A percentile compares a stretch with the other conserved stretches of the same genome.
Evolutionary conservation across 2,329 filamentous ascomycete genomes (phyloP).

Genomic region (Talaromyces atroroseus): DNA sequence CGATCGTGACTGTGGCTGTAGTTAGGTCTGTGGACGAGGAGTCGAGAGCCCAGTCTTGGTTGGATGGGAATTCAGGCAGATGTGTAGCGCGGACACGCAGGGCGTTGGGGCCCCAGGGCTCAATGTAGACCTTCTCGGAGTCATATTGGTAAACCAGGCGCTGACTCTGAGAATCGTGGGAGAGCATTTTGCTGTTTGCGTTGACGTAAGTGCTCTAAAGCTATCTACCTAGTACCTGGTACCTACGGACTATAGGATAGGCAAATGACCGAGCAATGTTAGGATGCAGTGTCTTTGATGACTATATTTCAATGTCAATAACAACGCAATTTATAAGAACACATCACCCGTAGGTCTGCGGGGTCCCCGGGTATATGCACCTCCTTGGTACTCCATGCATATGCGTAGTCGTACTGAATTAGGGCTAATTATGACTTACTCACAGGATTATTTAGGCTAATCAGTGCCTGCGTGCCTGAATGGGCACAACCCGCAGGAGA

Average conservation of each 20-base stretch:
- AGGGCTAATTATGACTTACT: not conserved
- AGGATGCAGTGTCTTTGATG: not conserved
- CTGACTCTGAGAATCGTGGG: constrained; percentile 24
- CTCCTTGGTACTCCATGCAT: not conserved
- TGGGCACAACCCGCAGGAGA: not conserved
- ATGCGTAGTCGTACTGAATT: not conserved
- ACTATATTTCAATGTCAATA: not conserved
- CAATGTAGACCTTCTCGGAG: constrained; percentile 33
- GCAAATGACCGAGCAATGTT: not conserved
- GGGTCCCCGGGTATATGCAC: not conserved
- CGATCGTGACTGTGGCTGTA: constrained; percentile 6
- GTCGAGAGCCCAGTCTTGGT: constrained; percentile 33
- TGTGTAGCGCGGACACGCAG: constrained; percentile 35
- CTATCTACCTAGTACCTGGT: not conserved
- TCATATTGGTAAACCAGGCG: constrained; percentile 34
- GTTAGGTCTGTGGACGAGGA: constrained; percentile 15
- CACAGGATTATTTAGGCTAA: not conserved
- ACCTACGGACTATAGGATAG: no score
- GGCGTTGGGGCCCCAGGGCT: constrained; percentile 36
- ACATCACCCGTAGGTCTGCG: not conserved
- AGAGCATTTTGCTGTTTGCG: constrained; percentile 23
- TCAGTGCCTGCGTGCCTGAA: not conserved
- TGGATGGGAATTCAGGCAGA: constrained; percentile 27
- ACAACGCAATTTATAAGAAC: not conserved
- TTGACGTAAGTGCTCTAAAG: not conserved